Evolutionary conservation across 192 early-diverging fungal genomes (phyloP), one percentile per base, ranked within the genome.

Genomic region (Umbelopsis isabellina): DNA sequence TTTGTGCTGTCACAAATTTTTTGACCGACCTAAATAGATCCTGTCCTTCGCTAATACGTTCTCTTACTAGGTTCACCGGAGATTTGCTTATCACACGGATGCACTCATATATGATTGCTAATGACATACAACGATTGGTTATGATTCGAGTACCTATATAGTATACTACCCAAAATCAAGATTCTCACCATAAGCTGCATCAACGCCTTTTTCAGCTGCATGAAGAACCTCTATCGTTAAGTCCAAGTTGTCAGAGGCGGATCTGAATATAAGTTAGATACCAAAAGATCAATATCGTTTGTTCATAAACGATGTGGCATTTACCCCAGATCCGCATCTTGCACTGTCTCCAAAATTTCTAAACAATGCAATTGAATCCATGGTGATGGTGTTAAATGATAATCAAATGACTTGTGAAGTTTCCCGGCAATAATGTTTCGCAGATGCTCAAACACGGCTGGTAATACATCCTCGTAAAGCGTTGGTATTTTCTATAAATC

Each of bases 341-440:
- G 67, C 21, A 61, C 69, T 21, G 49, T 67, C 12, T 46, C 76
- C 67, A 82, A 71, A 33, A 85, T 82, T 49, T 79, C 67, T 9
- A 87, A 64, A 52, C 80, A 80, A n/a, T 78, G 66, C 33, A 87
- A 75, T 58, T 87, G 85, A 37, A 85, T 82, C 85, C 85, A 87
- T 1, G 85, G 85, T 2, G 85, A 83, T 18, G 80, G 66, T 11
- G 76, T 80, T n/a, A 80, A 80, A 65, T 87, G 85, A 71, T 85
- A 87, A 22, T 77, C 71, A 66, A 81, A 87, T 9, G 76, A 74
- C 16, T 75, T 78, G 22, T 80, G 82, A 21, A 87, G 67, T 37
- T 72, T 82, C 23, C 77, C 72, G 46, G 83, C 79, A n/a, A 85
- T 37, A 7, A 87, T 79, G 27, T 87, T 80, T 69, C 80, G 76